Evolutionary conservation across 2,329 filamentous ascomycete species (phyloP), one percentile per base, ranked within the genome.

Genomic region (Rhytidhysteron rufulum): DNA sequence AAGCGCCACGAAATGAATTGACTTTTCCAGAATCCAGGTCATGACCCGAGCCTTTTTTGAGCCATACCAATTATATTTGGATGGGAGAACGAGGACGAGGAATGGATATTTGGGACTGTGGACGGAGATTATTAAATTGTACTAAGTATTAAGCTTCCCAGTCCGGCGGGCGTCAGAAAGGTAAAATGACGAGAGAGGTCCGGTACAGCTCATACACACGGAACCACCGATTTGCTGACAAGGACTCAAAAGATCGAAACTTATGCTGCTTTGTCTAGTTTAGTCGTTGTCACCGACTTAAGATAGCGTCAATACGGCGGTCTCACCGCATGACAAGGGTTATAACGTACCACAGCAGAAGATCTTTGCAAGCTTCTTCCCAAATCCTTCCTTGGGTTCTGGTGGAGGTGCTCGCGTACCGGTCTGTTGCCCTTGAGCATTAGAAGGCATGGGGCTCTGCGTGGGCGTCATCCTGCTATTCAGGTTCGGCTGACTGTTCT

Each of bases 361-460:
- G 44, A 82, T 80, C 76, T 93, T 95, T 79, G 91, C 85, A 64
- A 96, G 76, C 75, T 96, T 96, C 72, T 95, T 86, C 72, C 90
- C 83, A 49, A 88, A 86, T 43, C 83, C 85, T 33, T 82, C 85
- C 64, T 91, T 86, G 51, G 82, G 76, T 63, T 93, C 85, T 54
- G 77, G 72, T 51, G 66, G 67, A 51, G 74, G 75, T 53, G 64
- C 72, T 60, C 69, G 79, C 64, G 69, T 70, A 59, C 39, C 46
- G 13, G 48, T 41, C n/a, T 43, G 37, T 29, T 70, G 71, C 49
- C 76, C 70, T 61, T 78, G 77, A 51, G 75, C 72, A 45, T 73
- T 77, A 71, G 81, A 73, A 44, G 75, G 78, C 43, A 76, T 61
- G 31, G 56, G 60, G 39, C 54, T 63, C 34, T 58, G 52, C 34